Conservation (phyloP, 768 basidiomycete species). For the Galerina sulciceps region DNA sequence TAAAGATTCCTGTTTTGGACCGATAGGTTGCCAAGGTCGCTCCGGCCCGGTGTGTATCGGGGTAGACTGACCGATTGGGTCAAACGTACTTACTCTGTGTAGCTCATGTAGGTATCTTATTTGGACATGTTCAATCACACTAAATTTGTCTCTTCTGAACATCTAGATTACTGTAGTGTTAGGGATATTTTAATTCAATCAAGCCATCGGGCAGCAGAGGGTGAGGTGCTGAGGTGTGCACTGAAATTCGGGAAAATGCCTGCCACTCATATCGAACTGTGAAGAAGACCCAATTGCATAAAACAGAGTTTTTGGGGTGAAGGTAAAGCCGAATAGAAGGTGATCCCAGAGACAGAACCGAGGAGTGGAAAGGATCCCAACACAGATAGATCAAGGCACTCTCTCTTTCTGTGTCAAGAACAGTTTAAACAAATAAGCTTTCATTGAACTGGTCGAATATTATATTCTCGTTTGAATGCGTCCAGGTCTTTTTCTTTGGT, state of each 20-base stretch:
- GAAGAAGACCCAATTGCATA: no score
- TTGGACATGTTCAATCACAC: slow-evolving; percentile 6
- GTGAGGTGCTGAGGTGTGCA: no score
- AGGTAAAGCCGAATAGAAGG: no score
- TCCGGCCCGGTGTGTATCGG: slow-evolving; percentile 9
- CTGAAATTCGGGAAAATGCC: no score
- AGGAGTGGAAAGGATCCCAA: neutral
- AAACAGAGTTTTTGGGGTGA: no score
- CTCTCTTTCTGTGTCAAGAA: neutral
- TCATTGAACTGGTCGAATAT: slow-evolving; percentile 61
- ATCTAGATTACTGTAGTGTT: neutral
- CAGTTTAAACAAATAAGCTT: neutral
- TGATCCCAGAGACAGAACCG: no score
- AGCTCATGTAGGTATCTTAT: neutral
- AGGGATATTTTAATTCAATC: no score
- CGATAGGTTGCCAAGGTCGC: slow-evolving; percentile 18
- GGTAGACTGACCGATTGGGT: neutral
- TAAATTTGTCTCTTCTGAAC: neutral
- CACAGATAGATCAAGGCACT: neutral
- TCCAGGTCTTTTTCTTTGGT: slow-evolving; percentile 85
- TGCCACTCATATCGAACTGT: no score
- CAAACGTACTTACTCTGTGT: neutral
- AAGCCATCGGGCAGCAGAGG: no score
- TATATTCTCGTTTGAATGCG: slow-evolving; percentile 76
- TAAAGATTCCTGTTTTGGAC: neutral